Conservation (phyloP, 495 filamentous ascomycete genomes). For the Aspergillus leporis region DNA sequence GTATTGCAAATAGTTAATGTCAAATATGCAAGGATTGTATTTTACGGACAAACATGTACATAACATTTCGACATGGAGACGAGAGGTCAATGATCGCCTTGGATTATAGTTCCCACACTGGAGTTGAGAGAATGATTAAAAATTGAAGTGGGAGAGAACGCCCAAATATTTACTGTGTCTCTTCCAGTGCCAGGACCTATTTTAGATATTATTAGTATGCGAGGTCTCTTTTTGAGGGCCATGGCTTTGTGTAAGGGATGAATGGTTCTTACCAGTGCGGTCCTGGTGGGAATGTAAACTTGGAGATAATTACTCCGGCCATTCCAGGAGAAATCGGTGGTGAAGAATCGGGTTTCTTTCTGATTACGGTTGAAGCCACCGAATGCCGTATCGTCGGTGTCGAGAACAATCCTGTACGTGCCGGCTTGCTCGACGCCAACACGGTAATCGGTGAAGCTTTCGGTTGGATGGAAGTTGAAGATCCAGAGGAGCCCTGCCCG, state of each 20-base stretch:
- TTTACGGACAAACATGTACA: background rate
- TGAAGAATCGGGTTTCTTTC: slow-evolving; percentile 81
- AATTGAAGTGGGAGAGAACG: background rate
- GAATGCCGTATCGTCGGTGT: slow-evolving; percentile 73
- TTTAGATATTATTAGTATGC: slow-evolving; percentile 14
- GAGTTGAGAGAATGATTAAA: background rate
- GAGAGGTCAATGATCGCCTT: background rate
- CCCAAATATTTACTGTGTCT: slow-evolving; percentile 36
- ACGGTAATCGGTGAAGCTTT: slow-evolving; percentile 89
- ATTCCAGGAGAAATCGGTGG: slow-evolving; percentile 87
- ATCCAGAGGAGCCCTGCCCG: slow-evolving; percentile 86
- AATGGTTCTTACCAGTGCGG: slow-evolving; percentile 72
- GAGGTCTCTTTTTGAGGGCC: background rate
- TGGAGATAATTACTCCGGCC: slow-evolving; percentile 84
- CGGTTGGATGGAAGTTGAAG: slow-evolving; percentile 92
- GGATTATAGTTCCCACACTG: background rate
- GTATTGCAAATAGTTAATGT: background rate
- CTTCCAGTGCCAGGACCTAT: slow-evolving; percentile 55
- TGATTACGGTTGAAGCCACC: slow-evolving; percentile 80
- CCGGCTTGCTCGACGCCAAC: slow-evolving; percentile 82
- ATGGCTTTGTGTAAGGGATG: background rate
- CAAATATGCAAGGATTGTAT: background rate
- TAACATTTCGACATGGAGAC: background rate
- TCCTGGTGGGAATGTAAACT: slow-evolving; percentile 84
- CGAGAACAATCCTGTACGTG: slow-evolving; percentile 85